Evolutionary conservation across 805 yeast species (phyloP), one percentile per base, ranked within the genome.

Genomic region (Brettanomyces nanus): DNA sequence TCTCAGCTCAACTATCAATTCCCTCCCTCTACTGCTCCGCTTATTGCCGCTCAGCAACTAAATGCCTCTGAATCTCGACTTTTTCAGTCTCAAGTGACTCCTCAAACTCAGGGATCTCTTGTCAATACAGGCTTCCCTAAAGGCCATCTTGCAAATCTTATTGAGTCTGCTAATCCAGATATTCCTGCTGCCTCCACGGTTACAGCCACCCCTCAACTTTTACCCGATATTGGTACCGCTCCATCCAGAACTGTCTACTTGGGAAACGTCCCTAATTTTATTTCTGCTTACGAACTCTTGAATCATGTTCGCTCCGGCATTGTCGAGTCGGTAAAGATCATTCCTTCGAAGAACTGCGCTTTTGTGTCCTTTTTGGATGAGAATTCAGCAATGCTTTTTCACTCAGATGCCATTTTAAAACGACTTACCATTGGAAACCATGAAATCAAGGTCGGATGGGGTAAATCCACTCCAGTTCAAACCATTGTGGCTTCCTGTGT

Each of bases 391-490:
- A 68, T 86, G 42, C 73, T 86, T 46, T 92, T 92, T 64, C 96
- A 87, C 60, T 85, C 95, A 1, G 97, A 89, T 63, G 94, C 95
- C 28, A 80, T 85, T 36, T 69, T 90, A 55, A 86, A 85, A 55
- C 76, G 89, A 55, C 68, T 89, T 45, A 75, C 80, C 30, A 82
- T 92, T 42, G 77, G 76, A 48, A 87, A 85, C 33, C 77, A 81
- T 47, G 95, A 85, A 51, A 75, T 89, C 40, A 75, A 86, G 53
- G 73, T 90, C 42, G 95, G 96, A 10, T 92, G 97, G 97, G 96
- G 95, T 17, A 82, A 82, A 47, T 77, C 86, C 28, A 68, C 80
- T 3, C 77, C 83, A 1, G 75, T 87, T 26, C 77, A 77, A 42
- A 83, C 94, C 2, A 69, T 81, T 6, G 89, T 90, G 5, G 65